These are phyloP conservation scores for Achlya hypogyna DNA, from an alignment of 352 stramenopile species.

Conservation along the genomic window DNA sequence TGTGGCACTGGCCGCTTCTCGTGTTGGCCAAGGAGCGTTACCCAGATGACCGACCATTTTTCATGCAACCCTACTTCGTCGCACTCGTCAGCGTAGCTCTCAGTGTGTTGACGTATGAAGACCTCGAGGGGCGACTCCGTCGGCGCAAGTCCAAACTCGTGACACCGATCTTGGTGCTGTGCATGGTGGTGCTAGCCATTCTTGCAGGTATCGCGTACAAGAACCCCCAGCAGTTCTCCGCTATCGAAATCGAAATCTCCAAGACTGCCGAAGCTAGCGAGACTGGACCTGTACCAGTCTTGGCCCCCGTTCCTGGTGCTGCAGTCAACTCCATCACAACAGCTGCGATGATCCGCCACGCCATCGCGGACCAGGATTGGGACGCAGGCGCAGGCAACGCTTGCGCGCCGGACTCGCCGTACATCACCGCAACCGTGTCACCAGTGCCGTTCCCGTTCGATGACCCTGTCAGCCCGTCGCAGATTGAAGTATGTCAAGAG, in stretches of 20 bases:
- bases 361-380: background rate
- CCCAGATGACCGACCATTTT: conserved; percentile 7
- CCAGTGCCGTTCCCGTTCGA: background rate
- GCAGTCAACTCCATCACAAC: background rate
- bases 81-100: background rate
- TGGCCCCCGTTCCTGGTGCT: background rate
- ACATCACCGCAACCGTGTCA: background rate
- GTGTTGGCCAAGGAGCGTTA: conserved; percentile 17
- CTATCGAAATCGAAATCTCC: background rate
- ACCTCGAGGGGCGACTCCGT: conserved; percentile 14
- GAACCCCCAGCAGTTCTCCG: conserved; percentile 3
- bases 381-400: background rate
- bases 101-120: background rate
- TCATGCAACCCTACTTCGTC: background rate
- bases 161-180: background rate
- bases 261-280: background rate
- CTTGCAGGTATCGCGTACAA: background rate
- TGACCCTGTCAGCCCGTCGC: background rate
- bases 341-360: background rate
- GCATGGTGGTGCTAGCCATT: background rate
- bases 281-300: background rate
- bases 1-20: conserved; percentile 19
- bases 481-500: background rate
- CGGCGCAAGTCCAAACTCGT: conserved; percentile 9
- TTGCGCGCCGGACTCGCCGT: background rate